Percentiles rank a stretch among this genome's conserved stretches.
These are phyloP conservation scores for Salinomyces thailandicus DNA, from an alignment of 2,329 filamentous ascomycete genomes.

Conservation along the genomic window DNA sequence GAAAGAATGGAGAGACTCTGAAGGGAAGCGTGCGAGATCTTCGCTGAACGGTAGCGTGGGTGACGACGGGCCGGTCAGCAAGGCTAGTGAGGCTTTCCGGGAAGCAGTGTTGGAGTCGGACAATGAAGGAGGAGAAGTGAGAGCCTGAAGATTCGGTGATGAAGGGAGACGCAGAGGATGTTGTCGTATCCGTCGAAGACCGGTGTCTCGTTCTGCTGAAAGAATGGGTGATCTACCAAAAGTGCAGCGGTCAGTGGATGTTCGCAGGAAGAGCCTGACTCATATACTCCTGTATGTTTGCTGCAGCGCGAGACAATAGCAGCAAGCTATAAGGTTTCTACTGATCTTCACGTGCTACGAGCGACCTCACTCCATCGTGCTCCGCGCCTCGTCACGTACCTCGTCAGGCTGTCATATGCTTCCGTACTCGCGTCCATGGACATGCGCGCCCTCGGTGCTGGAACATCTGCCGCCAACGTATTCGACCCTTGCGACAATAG, in stretches of 20 bases:
- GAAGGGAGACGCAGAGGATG: conserved; percentile 48
- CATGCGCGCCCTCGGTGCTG: conserved; percentile 52
- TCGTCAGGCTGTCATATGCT: conserved; percentile 57
- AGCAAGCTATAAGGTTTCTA: conserved; percentile 1
- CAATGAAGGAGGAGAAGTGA: conserved; percentile 54
- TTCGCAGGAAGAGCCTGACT: not conserved
- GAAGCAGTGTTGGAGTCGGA: conserved; percentile 56
- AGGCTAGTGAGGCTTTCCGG: conserved; percentile 37
- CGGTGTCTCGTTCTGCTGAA: conserved; percentile 44
- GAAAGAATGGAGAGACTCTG: conserved; percentile 94
- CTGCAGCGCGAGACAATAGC: not conserved
- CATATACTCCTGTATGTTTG: not conserved
- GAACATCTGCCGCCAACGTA: conserved; percentile 39
- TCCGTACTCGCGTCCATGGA: conserved; percentile 65
- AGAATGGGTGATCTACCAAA: conserved; percentile 64
- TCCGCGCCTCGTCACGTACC: conserved; percentile 45
- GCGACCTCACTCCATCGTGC: not conserved
- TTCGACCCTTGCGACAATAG: conserved; percentile 28
- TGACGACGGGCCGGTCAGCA: conserved; percentile 48
- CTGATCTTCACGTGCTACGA: not conserved
- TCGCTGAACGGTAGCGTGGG: conserved; percentile 65
- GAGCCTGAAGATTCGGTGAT: conserved; percentile 62
- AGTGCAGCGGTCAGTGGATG: not conserved
- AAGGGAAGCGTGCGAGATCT: conserved; percentile 84
- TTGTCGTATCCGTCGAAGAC: conserved; percentile 87